These are phyloP conservation scores for Teunomyces pallodes DNA, from an alignment of 805 yeast genomes.

Conservation along the genomic window DNA sequence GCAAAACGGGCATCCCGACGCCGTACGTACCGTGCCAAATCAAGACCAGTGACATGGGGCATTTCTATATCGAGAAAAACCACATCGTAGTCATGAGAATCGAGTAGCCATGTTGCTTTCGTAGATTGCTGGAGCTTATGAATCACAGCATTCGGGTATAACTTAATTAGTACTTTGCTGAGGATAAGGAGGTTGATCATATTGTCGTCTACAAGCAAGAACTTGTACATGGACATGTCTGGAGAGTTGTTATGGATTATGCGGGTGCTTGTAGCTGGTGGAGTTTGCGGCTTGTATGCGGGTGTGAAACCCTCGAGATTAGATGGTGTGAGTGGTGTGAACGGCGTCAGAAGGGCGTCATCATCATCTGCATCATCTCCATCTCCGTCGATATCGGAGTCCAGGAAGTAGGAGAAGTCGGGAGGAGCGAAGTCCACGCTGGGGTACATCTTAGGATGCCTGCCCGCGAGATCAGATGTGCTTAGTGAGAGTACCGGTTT, in stretches of 20 bases:
- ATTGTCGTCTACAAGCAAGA: slow-evolving; percentile 41
- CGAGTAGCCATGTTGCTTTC: slow-evolving; percentile 19
- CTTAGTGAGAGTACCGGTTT: slow-evolving; percentile 10
- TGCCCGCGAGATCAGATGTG: slow-evolving; percentile 4
- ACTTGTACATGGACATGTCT: slow-evolving; percentile 12
- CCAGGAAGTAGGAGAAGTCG: not conserved
- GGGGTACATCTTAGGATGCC: not conserved
- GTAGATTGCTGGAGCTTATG: slow-evolving; percentile 30
- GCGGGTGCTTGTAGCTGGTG: not conserved
- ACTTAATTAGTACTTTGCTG: slow-evolving; percentile 26
- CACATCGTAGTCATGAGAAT: slow-evolving; percentile 21
- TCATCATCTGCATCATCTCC: slow-evolving; percentile 5
- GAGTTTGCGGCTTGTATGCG: not conserved
- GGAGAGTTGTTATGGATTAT: slow-evolving; percentile 11
- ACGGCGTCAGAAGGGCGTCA: not conserved
- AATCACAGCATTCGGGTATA: slow-evolving; percentile 33
- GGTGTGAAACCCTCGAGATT: slow-evolving; percentile 7
- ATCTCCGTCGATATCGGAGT: not conserved
- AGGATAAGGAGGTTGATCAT: slow-evolving; percentile 38
- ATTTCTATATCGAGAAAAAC: slow-evolving; percentile 45
- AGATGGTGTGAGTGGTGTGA: slow-evolving; percentile 9
- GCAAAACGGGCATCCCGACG: slow-evolving; percentile 9
- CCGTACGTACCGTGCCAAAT: slow-evolving; percentile 24
- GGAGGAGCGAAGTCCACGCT: slow-evolving; percentile 2
- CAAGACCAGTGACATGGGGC: slow-evolving; percentile 42